Conservation (phyloP, 73 alveolate genomes). For the Tetrahymena malaccensis region DNA sequence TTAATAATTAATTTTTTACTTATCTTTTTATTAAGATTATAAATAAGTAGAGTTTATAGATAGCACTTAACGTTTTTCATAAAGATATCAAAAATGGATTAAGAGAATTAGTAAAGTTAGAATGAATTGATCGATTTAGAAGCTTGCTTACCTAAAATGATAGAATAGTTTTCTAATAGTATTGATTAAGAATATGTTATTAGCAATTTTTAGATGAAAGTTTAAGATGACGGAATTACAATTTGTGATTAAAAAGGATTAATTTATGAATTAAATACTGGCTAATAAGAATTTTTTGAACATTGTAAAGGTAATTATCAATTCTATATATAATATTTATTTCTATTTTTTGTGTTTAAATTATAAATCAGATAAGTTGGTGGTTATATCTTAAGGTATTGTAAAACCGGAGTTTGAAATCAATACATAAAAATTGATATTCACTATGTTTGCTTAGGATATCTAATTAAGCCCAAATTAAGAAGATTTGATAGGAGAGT, state of each 20-base stretch:
- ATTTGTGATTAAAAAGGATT: not conserved
- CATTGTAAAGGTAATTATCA: not conserved
- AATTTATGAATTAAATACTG: not conserved
- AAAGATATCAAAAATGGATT: not conserved
- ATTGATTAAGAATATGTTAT: not conserved
- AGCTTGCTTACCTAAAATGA: not conserved
- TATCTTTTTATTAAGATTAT: not conserved
- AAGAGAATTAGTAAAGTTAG: not conserved
- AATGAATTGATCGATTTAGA: not conserved
- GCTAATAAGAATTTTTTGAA: not conserved
- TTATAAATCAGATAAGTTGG: not conserved
- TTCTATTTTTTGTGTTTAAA: not conserved
- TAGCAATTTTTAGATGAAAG: not conserved
- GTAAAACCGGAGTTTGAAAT: not conserved
- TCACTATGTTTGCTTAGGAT: not conserved
- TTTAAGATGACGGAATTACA: not conserved
- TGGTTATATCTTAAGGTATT: not conserved
- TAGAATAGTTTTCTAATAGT: not conserved
- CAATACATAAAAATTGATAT: not conserved
- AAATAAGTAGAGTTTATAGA: not conserved
- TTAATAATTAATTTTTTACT: not conserved
- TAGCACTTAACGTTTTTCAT: not conserved
- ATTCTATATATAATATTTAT: not conserved
- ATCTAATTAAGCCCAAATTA: not conserved
- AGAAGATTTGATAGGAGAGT: not conserved